phyloP scores from a whole-genome alignment of 495 filamentous ascomycete species.

The Chaetomium cochliodes region DNA sequence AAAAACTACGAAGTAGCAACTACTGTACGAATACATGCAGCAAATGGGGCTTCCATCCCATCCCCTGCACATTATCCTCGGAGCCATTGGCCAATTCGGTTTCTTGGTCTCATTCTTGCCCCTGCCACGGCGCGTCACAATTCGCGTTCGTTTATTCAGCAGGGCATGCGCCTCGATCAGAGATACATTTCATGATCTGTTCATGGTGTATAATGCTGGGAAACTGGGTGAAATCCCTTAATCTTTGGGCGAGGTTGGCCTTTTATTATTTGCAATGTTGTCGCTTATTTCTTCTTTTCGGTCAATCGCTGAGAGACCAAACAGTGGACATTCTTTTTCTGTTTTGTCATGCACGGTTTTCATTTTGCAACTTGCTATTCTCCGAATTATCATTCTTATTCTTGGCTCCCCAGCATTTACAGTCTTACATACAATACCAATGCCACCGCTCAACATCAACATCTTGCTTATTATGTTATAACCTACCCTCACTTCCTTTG shows the following conservation, averaged over 20 bases:
- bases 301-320: background rate
- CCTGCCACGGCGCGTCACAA: constrained; percentile 8
- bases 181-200: too few relatives aligned
- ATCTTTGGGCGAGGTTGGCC: background rate
- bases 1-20: too few relatives aligned
- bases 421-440: background rate
- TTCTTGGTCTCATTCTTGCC: background rate
- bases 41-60: background rate
- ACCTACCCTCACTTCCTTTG: background rate
- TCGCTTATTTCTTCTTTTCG: background rate
- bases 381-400: background rate
- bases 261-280: background rate
- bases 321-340: background rate
- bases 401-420: background rate
- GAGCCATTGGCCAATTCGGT: constrained; percentile 6
- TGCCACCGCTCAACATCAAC: background rate
- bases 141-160: background rate
- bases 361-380: background rate
- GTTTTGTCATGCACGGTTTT: background rate
- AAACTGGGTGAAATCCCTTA: background rate
- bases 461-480: background rate
- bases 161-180: background rate
- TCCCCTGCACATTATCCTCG: background rate
- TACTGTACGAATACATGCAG: too few relatives aligned
- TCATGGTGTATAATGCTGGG: background rate